Evolutionary conservation across 768 basidiomycete species (phyloP).

Genomic region (Lanmaoa rubissima): DNA sequence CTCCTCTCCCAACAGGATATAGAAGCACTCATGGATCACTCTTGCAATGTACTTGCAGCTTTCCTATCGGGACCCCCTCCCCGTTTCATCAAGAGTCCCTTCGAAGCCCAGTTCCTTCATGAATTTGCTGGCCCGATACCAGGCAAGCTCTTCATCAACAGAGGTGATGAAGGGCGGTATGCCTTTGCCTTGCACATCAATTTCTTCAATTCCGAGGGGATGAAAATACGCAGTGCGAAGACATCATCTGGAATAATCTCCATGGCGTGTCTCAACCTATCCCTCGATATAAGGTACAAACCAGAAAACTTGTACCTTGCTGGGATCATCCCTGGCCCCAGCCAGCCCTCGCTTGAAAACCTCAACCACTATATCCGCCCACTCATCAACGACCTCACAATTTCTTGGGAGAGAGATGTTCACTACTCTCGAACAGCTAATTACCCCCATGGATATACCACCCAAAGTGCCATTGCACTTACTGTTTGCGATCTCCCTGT

Average conservation of each 20-base stretch:
- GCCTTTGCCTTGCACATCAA: slow-evolving; percentile 34
- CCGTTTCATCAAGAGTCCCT: neutral
- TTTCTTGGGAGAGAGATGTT: slow-evolving; percentile 33
- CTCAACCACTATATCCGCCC: no score
- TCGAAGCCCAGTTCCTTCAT: slow-evolving; percentile 27
- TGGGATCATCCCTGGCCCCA: no score
- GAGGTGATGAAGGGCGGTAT: slow-evolving; percentile 25
- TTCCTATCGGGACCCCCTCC: neutral
- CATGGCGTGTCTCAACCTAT: slow-evolving; percentile 32
- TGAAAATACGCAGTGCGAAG: slow-evolving; percentile 25
- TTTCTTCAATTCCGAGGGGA: slow-evolving; percentile 36
- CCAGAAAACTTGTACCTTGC: slow-evolving; percentile 43
- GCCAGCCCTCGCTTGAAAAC: no score
- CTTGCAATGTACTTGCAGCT: neutral
- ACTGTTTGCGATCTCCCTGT: slow-evolving; percentile 38
- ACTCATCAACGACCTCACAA: slow-evolving; percentile 35
- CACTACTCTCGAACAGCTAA: slow-evolving; percentile 17
- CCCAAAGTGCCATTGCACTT: slow-evolving; percentile 27
- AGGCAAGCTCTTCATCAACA: slow-evolving; percentile 7
- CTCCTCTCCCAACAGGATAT: neutral
- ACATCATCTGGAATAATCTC: slow-evolving; percentile 22
- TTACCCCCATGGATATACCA: slow-evolving; percentile 16
- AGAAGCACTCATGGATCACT: neutral
- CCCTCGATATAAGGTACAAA: slow-evolving; percentile 33
- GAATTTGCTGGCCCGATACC: slow-evolving; percentile 26